Base-by-base conservation (phyloP, 108 stramenopile genomes). In the Pseudonitzschia delicatissima region DNA sequence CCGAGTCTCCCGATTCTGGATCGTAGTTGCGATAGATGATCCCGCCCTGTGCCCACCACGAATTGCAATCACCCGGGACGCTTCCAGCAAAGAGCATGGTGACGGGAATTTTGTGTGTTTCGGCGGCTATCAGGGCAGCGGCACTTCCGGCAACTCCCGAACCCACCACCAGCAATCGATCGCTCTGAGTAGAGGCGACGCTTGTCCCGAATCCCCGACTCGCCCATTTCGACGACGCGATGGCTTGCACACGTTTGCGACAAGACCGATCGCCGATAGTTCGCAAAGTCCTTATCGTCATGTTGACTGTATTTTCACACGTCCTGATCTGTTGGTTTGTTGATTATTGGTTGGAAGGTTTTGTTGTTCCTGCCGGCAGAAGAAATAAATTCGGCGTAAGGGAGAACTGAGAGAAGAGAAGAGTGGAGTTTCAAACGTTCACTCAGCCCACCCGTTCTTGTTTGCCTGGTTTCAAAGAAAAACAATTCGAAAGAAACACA, bases 21-120 rank as follows among this genome's bases (percentile, higher is more conserved):
- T 78, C 68, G 44, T 66, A 86, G 60, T 91, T 91, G 13, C 89
- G 67, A 76, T 96, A 98, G 33, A 98, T 96, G 57, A 98, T 93
- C 2, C 97, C 97, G 3, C 97, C 97, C 74, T 98, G 97, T 0
- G 97, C 97, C 97, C 97, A 98, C 69, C 86, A 96, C 31, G 92
- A 93, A 79, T 98, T 98, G 82, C 97, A 98, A 77, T 96, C 94
- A 3, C 66, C 58, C 2, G 76, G 68, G 5, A 74, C 34, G 36
- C 45, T 55, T 7, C 92, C 92, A 6, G 92, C 92, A 75, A 80
- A 90, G 0, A 93, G 52, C 17, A 93, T 42, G 0, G 87, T 93
- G 5, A 82, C 82, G 4, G 87, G 88, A 33, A 93, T 85, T 27
- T 84, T 59, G 64, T 88, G 70, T 9, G 72, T 77, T 69, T 82